Conservation (phyloP, 331 rosid species). For the Phaseolus coccineus region DNA sequence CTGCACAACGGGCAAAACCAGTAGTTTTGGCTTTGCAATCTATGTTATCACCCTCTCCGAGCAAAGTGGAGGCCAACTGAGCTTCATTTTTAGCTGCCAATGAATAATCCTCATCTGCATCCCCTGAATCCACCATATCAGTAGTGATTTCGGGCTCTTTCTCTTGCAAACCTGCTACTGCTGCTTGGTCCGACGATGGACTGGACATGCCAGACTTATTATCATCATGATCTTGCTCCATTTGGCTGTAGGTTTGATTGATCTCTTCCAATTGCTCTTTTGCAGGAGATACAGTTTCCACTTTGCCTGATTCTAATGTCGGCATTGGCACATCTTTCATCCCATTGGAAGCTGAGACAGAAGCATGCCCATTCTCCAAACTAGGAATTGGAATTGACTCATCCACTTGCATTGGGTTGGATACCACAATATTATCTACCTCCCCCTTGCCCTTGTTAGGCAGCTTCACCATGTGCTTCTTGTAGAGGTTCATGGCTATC, state of each 20-base stretch:
- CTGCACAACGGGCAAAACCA: conserved; percentile 42
- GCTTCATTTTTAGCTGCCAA: conserved; percentile 33
- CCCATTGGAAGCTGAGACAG: conserved; percentile 49
- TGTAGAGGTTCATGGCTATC: conserved; percentile 81
- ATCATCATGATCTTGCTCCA: conserved; percentile 52
- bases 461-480: conserved; percentile 67
- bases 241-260: conserved; percentile 45
- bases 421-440: conserved; percentile 49
- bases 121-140: conserved; percentile 47
- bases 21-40: conserved; percentile 42
- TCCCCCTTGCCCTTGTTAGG: conserved; percentile 51
- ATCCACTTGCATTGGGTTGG: conserved; percentile 53
- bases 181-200: conserved; percentile 53
- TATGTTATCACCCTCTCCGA: conserved; percentile 38
- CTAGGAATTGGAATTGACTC: conserved; percentile 43
- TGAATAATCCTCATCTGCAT: conserved; percentile 44
- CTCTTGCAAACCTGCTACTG: conserved; percentile 39
- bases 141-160: conserved; percentile 49
- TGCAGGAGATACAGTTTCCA: conserved; percentile 42
- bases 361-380: conserved; percentile 51
- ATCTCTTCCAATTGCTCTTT: conserved; percentile 51
- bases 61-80: conserved; percentile 33
- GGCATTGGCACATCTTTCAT: conserved; percentile 45
- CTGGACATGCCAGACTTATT: conserved; percentile 38
- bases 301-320: conserved; percentile 45